Evolutionary conservation across 2,329 filamentous ascomycete species (phyloP).

Genomic region (Cryoendolithus antarcticus): DNA sequence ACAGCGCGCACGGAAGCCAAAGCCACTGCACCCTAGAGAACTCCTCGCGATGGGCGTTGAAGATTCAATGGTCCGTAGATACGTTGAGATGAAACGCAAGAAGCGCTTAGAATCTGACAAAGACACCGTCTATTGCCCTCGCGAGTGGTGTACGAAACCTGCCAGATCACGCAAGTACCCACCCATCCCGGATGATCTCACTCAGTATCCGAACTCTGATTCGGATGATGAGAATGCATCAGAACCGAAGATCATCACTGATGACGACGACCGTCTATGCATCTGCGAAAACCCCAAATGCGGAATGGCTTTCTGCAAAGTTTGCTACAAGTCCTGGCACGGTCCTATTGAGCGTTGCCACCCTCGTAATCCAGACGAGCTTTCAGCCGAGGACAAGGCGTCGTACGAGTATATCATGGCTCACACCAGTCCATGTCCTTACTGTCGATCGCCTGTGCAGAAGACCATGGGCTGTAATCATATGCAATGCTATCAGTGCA

Average conservation of each 20-base stretch:
- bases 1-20: slow-evolving; percentile 38
- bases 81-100: slow-evolving; percentile 83
- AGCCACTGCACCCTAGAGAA: slow-evolving; percentile 68
- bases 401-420: slow-evolving; percentile 70
- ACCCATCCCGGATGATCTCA: slow-evolving; percentile 31
- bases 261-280: slow-evolving; percentile 49
- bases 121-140: slow-evolving; percentile 81
- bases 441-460: slow-evolving; percentile 70
- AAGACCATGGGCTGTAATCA: slow-evolving; percentile 88
- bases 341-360: slow-evolving; percentile 69
- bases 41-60: slow-evolving; percentile 43
- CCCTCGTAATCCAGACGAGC: slow-evolving; percentile 53
- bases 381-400: slow-evolving; percentile 74
- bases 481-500: slow-evolving; percentile 85
- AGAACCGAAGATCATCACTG: slow-evolving; percentile 6
- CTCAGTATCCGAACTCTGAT: slow-evolving; percentile 23
- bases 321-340: slow-evolving; percentile 78
- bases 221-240: neutral
- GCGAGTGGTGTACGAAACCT: slow-evolving; percentile 83
- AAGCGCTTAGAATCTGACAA: slow-evolving; percentile 85
- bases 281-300: slow-evolving; percentile 91
- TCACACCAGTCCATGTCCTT: slow-evolving; percentile 80
- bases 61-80: slow-evolving; percentile 65
- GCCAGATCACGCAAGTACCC: slow-evolving; percentile 47
- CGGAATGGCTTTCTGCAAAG: slow-evolving; percentile 71